Percentiles rank a stretch among this genome's conserved stretches.
Conservation (phyloP, 371 early-diverging fungal species). For the Mucor velutinosus region DNA sequence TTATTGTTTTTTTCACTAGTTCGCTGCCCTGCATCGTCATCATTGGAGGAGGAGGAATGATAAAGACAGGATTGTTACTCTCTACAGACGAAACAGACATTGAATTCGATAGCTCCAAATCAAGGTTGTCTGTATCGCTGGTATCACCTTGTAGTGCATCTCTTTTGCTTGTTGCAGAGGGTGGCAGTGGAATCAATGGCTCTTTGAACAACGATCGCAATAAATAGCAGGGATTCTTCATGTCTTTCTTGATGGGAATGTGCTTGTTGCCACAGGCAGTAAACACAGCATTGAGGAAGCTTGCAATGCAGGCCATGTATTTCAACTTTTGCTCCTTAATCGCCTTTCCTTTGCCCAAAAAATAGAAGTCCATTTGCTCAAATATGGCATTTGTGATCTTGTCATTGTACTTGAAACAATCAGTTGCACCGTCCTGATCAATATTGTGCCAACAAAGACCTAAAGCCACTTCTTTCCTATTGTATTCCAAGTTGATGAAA, state of each 20-base stretch:
- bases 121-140: neutral
- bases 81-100: no score
- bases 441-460: neutral
- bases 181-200: neutral
- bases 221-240: neutral
- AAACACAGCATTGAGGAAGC: neutral
- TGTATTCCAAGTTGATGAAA: neutral
- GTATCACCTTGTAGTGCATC: neutral
- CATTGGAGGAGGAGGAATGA: no score
- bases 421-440: neutral
- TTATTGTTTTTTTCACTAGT: no score
- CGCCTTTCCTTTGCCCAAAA: neutral
- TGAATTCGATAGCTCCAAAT: no score
- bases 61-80: no score
- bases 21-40: no score
- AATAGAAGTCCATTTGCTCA: neutral
- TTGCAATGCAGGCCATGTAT: neutral
- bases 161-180: neutral
- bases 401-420: neutral
- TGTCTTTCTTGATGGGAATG: neutral
- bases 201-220: neutral
- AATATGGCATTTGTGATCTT: neutral
- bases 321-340: neutral
- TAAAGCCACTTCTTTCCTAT: neutral
- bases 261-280: neutral